Evolutionary conservation across 2,329 filamentous ascomycete genomes (phyloP).

Genomic region (Colletotrichum tropicale): DNA sequence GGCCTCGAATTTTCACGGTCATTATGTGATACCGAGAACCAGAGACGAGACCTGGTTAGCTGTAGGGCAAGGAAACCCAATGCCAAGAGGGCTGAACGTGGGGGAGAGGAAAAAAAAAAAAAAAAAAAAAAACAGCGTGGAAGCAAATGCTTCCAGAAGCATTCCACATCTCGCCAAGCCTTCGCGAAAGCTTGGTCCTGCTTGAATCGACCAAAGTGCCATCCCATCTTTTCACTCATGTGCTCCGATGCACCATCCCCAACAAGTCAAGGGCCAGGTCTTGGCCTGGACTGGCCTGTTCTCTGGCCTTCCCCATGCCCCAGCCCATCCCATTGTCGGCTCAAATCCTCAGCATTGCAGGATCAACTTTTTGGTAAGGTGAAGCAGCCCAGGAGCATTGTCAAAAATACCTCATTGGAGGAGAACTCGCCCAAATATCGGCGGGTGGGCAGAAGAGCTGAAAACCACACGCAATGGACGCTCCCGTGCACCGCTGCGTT

Average conservation of each 20-base stretch:
- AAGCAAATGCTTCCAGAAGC: not conserved
- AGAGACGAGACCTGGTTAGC: not conserved
- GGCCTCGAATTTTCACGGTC: not conserved
- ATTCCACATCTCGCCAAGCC: constrained; percentile 1
- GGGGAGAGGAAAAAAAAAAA: too few relatives aligned
- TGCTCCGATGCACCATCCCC: not conserved
- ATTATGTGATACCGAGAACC: not conserved
- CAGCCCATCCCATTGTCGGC: not conserved
- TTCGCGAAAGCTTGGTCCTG: not conserved
- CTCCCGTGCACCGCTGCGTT: not conserved
- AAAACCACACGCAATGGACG: not conserved
- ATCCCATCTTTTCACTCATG: not conserved
- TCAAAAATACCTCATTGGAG: not conserved
- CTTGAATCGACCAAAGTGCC: not conserved
- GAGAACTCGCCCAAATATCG: not conserved
- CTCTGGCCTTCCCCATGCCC: not conserved
- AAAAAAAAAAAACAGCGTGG: not conserved
- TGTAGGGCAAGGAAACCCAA: not conserved
- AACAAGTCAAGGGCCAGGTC: not conserved
- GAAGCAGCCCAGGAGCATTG: not conserved
- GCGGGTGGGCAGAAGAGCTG: not conserved
- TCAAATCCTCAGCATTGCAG: not conserved
- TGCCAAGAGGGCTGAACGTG: not conserved
- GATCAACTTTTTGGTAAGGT: not conserved
- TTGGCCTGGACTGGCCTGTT: not conserved